phyloP scores from a whole-genome alignment of 108 stramenopile species.

The Cylindrotheca fusiformis region DNA sequence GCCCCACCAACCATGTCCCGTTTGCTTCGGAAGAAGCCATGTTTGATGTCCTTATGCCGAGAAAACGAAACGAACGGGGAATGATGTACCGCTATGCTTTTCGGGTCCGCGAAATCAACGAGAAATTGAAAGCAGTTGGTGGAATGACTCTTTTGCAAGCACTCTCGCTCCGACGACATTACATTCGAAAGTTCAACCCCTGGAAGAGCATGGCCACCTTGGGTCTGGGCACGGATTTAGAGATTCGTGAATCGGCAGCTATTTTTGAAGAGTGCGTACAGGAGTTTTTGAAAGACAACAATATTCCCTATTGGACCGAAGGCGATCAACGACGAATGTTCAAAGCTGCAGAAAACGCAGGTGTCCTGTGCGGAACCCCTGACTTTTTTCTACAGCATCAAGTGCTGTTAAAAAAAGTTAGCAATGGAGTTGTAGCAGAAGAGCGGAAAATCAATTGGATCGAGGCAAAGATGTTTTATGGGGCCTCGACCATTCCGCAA shows the following conservation, averaged over 20 bases:
- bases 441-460: conserved; percentile 57
- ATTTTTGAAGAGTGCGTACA: conserved; percentile 59
- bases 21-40: conserved; percentile 12
- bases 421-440: conserved; percentile 1
- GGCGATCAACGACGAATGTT: conserved; percentile 40
- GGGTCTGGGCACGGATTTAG: conserved; percentile 37
- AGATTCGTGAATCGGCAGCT: conserved; percentile 43
- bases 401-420: conserved; percentile 20
- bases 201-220: conserved; percentile 29
- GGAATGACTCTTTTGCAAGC: conserved; percentile 45
- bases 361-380: conserved; percentile 35
- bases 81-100: conserved; percentile 67
- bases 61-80: conserved; percentile 54
- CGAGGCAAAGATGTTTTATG: conserved; percentile 84
- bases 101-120: conserved; percentile 36
- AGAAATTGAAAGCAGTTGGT: conserved; percentile 12
- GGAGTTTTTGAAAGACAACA: conserved; percentile 27
- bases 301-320: conserved; percentile 51
- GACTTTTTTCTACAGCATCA: conserved; percentile 57
- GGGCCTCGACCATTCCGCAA: conserved; percentile 60
- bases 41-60: conserved; percentile 33
- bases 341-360: background rate
- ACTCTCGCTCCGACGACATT: conserved; percentile 60
- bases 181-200: conserved; percentile 60
- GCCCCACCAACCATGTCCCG: conserved; percentile 2